Percentiles rank a stretch among this genome's conserved stretches.
Evolutionary conservation across 192 early-diverging fungal species (phyloP).

Genomic region (Coemansia brasiliensis): DNA sequence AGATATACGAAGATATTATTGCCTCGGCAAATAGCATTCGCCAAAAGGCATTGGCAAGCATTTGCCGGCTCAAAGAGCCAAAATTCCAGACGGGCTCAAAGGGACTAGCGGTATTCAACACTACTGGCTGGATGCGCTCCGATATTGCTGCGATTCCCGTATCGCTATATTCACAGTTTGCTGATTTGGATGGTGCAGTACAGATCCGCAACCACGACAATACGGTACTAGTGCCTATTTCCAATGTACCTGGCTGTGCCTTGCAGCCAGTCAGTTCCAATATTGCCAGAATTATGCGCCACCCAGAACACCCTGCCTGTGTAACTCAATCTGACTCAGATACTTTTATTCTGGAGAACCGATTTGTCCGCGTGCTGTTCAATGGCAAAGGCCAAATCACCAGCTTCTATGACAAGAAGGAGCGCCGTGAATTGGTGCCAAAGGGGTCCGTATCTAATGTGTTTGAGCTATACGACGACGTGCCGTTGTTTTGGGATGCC

Average conservation of each 20-base stretch:
- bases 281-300: background rate
- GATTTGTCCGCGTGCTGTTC: conserved; percentile 69
- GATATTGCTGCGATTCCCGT: conserved; percentile 69
- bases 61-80: conserved; percentile 26
- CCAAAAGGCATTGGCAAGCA: conserved; percentile 44
- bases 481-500: conserved; percentile 86
- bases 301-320: conserved; percentile 19
- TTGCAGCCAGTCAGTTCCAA: conserved; percentile 12
- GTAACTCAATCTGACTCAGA: conserved; percentile 28
- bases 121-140: conserved; percentile 66
- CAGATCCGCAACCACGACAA: conserved; percentile 36
- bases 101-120: conserved; percentile 62
- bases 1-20: conserved; percentile 42
- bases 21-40: conserved; percentile 50
- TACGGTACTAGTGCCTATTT: conserved; percentile 30
- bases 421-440: conserved; percentile 56
- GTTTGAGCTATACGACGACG: conserved; percentile 83
- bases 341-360: conserved; percentile 68
- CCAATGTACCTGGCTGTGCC: conserved; percentile 33
- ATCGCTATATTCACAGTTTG: background rate
- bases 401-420: conserved; percentile 63
- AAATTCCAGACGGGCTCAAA: conserved; percentile 11
- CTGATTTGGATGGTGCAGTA: background rate
- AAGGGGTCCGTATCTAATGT: conserved; percentile 60
- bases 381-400: conserved; percentile 71